phyloP scores from a whole-genome alignment of 2,329 filamentous ascomycete species.

The Diaporthe australafricana region DNA sequence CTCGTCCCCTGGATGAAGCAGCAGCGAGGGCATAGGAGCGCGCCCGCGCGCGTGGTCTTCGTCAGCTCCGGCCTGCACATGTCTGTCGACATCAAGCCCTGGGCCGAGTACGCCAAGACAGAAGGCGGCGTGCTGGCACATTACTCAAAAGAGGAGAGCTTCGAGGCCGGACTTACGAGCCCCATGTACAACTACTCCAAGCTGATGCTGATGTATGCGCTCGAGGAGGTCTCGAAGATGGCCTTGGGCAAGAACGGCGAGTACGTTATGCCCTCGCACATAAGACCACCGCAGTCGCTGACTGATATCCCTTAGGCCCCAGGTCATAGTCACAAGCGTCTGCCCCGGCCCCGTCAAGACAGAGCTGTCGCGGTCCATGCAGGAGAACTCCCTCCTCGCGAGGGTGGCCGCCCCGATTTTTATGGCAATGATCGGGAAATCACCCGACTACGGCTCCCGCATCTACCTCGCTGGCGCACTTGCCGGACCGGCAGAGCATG shows the following conservation, averaged over 20 bases:
- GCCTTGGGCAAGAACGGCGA: slow-evolving; percentile 40
- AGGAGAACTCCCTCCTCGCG: slow-evolving; percentile 12
- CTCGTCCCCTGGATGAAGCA: slow-evolving; percentile 59
- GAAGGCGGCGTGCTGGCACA: slow-evolving; percentile 42
- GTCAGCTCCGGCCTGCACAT: slow-evolving; percentile 42
- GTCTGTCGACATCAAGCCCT: slow-evolving; percentile 38
- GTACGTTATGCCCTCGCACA: slow-evolving; percentile 39
- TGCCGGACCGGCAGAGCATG: slow-evolving; percentile 20
- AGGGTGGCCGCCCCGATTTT: slow-evolving; percentile 22
- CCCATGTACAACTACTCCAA: slow-evolving; percentile 44
- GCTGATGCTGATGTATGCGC: slow-evolving; percentile 42
- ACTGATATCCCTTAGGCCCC: slow-evolving; percentile 36
- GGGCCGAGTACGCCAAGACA: slow-evolving; percentile 34
- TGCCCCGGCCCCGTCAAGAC: slow-evolving; percentile 35
- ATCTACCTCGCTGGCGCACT: slow-evolving; percentile 28
- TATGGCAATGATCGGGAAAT: slow-evolving; percentile 18
- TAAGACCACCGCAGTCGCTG: not conserved
- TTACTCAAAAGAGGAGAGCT: slow-evolving; percentile 44
- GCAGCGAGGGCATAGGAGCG: slow-evolving; percentile 40
- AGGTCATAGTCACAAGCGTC: slow-evolving; percentile 40
- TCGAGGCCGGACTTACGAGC: slow-evolving; percentile 35
- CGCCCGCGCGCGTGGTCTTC: slow-evolving; percentile 43
- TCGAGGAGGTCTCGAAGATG: slow-evolving; percentile 40
- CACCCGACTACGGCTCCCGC: slow-evolving; percentile 27
- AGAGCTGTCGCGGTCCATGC: slow-evolving; percentile 31